Evolutionary conservation across 306 rosid species (phyloP), one percentile per base, ranked within the genome.

Genomic region (Prunus mongolica): DNA sequence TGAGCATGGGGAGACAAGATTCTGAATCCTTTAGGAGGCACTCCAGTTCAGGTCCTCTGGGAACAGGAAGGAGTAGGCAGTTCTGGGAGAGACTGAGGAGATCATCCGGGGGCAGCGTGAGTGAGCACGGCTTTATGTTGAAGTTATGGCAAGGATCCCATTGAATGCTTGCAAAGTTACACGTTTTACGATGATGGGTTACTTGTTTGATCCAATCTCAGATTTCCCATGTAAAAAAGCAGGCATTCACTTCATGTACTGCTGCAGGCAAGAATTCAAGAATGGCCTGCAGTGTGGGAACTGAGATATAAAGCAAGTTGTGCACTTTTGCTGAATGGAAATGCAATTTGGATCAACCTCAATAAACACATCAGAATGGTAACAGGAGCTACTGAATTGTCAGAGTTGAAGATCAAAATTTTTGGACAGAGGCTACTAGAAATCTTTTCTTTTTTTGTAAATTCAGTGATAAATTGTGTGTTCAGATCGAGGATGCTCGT

Each of bases 51-150:
- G 91, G 90, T 74, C 93, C 97, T 52, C 68, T 83, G 67, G 83
- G 86, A 82, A 86, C 83, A 0, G 88, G 86, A 77, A 87, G 92
- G 81, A 81, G 89, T 74, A 76, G 65, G 61, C 81, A 74, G 56
- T 84, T 90, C 72, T 95, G 99, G 97, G 84, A 88, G 69, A 86
- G 80, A 79, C 79, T 88, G 69, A 88, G 89, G 82, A 82, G 88
- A 62, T 83, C 82, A 34, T 93, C 97, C 5, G 80, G 89, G 64
- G 93, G 93, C 55, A 91, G 90, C 78, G 86, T 85, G 80, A 88
- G 96, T 73, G 98, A 93, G 56, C 93, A 88, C 71, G 89, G 89
- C 50, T 72, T 45, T 15, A 83, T 80, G 82, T 75, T 83, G 25
- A 85, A 77, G 66, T 81, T 80, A 68, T 87, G 86, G 86, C 77